These are phyloP conservation scores for Wickerhamomyces sp. DNA, from an alignment of 1,139 yeast genomes.

Conservation along the genomic window DNA sequence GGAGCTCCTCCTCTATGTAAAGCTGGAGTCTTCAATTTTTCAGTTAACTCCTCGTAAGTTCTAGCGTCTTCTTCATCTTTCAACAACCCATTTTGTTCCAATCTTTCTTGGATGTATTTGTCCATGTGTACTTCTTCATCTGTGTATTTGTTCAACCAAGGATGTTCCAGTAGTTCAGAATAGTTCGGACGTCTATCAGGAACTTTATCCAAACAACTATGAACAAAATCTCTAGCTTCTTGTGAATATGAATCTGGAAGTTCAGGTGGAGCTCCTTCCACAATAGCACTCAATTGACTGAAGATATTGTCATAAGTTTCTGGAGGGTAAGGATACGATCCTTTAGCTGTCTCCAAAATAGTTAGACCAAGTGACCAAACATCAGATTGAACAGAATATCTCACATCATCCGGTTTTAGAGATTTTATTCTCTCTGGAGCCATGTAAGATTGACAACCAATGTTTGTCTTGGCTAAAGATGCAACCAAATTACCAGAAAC, in stretches of 20 bases:
- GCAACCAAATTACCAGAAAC: slow-evolving; percentile 95
- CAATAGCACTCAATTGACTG: slow-evolving; percentile 91
- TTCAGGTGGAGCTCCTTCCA: slow-evolving; percentile 91
- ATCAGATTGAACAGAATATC: slow-evolving; percentile 93
- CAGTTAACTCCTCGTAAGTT: slow-evolving; percentile 20
- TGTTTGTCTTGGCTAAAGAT: slow-evolving; percentile 90
- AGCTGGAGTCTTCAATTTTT: slow-evolving; percentile 23
- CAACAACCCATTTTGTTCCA: slow-evolving; percentile 28
- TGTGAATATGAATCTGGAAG: slow-evolving; percentile 58
- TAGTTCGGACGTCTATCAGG: slow-evolving; percentile 86
- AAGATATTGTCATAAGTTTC: slow-evolving; percentile 88
- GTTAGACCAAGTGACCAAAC: slow-evolving; percentile 94
- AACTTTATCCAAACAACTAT: slow-evolving; percentile 71
- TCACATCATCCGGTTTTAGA: slow-evolving; percentile 55
- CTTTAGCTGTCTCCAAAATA: slow-evolving; percentile 83
- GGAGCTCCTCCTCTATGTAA: slow-evolving; percentile 25
- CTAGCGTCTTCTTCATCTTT: slow-evolving; percentile 23
- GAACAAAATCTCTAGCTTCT: slow-evolving; percentile 81
- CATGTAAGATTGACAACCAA: slow-evolving; percentile 98
- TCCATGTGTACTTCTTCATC: slow-evolving; percentile 34
- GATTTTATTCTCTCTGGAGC: slow-evolving; percentile 95
- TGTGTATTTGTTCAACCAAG: slow-evolving; percentile 64
- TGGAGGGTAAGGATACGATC: slow-evolving; percentile 92
- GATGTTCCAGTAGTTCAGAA: slow-evolving; percentile 65
- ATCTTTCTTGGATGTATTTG: slow-evolving; percentile 30